phyloP scores from a whole-genome alignment of 2,329 filamentous ascomycete species.

The Exophiala viscosa region DNA sequence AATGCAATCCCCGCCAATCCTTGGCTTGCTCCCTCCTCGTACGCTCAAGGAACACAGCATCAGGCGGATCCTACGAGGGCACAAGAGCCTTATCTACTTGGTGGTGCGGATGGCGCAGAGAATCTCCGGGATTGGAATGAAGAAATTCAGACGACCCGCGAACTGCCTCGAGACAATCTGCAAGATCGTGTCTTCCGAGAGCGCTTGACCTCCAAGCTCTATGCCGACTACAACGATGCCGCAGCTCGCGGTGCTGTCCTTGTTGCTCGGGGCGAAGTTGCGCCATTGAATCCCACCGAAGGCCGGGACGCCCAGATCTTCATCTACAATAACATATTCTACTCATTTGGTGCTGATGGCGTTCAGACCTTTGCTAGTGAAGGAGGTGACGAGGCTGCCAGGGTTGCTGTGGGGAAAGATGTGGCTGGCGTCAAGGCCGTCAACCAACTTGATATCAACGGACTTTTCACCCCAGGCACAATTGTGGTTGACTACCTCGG shows the following conservation, averaged over 20 bases:
- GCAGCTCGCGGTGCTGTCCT: constrained; percentile 87
- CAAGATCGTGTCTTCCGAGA: constrained; percentile 96
- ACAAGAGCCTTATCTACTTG: constrained; percentile 86
- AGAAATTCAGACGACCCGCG: constrained; percentile 94
- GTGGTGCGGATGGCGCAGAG: constrained; percentile 89
- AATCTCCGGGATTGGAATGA: constrained; percentile 98
- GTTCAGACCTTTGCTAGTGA: constrained; percentile 96
- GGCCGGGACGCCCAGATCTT: constrained; percentile 92
- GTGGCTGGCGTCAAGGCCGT: constrained; percentile 90
- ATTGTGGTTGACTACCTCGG: constrained; percentile 96
- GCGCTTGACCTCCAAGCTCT: constrained; percentile 88
- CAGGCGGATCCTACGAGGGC: constrained; percentile 80
- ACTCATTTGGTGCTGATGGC: constrained; percentile 95
- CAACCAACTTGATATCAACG: constrained; percentile 94
- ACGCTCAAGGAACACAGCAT: constrained; percentile 62
- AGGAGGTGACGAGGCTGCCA: constrained; percentile 91
- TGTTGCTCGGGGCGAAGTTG: constrained; percentile 87
- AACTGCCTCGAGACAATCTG: constrained; percentile 87
- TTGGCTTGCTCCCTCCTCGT: constrained; percentile 74
- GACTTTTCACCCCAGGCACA: constrained; percentile 90
- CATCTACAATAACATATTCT: constrained; percentile 99
- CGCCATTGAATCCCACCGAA: constrained; percentile 92
- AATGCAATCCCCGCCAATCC: constrained; percentile 90
- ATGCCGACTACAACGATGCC: constrained; percentile 95
- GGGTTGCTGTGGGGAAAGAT: constrained; percentile 94